phyloP scores from a whole-genome alignment of 495 filamentous ascomycete genomes.

The Oidiodendron maius region DNA sequence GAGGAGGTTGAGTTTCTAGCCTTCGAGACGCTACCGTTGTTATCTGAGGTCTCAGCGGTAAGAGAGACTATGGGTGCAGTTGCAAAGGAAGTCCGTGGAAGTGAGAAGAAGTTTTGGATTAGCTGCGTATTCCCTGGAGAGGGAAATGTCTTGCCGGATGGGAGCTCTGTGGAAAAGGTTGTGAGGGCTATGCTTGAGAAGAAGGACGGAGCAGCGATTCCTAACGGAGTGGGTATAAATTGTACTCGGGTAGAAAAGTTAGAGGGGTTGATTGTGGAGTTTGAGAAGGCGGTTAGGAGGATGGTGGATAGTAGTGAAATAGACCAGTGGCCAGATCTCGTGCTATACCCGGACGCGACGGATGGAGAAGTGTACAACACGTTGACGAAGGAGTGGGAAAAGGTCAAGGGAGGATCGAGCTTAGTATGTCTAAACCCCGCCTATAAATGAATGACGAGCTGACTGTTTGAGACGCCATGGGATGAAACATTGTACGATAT shows the following conservation, averaged over 20 bases:
- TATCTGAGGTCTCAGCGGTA: constrained; percentile 55
- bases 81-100: background rate
- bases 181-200: constrained; percentile 23
- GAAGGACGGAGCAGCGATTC: constrained; percentile 17
- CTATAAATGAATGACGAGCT: too few species aligned
- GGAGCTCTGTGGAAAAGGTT: constrained; percentile 36
- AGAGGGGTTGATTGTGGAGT: constrained; percentile 35
- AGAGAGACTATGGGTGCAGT: constrained; percentile 30
- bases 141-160: constrained; percentile 37
- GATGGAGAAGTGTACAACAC: constrained; percentile 62
- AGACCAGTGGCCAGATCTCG: constrained; percentile 44
- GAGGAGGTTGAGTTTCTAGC: constrained; percentile 47
- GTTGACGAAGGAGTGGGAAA: constrained; percentile 50
- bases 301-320: constrained; percentile 21
- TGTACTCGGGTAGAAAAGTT: constrained; percentile 57
- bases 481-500: constrained; percentile 49
- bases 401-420: constrained; percentile 23
- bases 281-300: constrained; percentile 34
- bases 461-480: constrained; percentile 32
- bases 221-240: constrained; percentile 62
- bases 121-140: constrained; percentile 53
- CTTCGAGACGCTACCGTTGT: constrained; percentile 56
- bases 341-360: constrained; percentile 65
- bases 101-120: constrained; percentile 48
- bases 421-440: too few species aligned